A percentile compares a stretch with the other conserved stretches of the same genome.
Evolutionary conservation across 129 eudicot species (phyloP).

Genomic region (sunflower (Helianthus annuus)): HanXRQr2.0-SUNRISE NC_035441.2:129104443-129104942

Average conservation of each 20-base stretch:
- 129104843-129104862: neutral
- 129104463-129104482: neutral
- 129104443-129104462: neutral
- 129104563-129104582: neutral
- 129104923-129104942: constrained; percentile 13
- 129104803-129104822: neutral
- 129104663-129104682: constrained; percentile 1
- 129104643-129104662: neutral
- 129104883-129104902: constrained; percentile 11
- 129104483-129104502: neutral
- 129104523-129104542: neutral
- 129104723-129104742: neutral
- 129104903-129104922: constrained; percentile 8
- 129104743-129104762: neutral
- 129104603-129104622: neutral
- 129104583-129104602: neutral
- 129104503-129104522: neutral
- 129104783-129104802: neutral
- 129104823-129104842: constrained; percentile 15
- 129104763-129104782: neutral
- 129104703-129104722: neutral
- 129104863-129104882: neutral
- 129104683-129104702: neutral
- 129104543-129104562: neutral
- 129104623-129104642: neutral